Percentiles rank a stretch among this genome's conserved stretches.
These are phyloP conservation scores for Xanthoconium separans DNA, from an alignment of 1,284 basidiomycete genomes.

Conservation along the genomic window DNA sequence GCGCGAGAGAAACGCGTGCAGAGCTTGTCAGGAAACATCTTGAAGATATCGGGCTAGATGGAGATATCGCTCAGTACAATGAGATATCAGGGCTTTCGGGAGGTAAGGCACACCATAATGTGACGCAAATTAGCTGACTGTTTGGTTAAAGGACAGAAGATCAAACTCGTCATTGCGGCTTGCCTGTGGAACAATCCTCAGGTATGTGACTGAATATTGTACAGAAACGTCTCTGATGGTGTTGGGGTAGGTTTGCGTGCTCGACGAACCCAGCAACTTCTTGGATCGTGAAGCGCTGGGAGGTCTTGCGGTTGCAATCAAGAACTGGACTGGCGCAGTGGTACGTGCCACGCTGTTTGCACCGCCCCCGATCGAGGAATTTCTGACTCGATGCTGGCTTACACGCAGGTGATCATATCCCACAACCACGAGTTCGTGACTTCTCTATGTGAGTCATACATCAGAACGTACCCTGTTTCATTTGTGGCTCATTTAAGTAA, in stretches of 20 bases:
- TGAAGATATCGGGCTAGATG: conserved; percentile 95
- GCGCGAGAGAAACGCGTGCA: conserved; percentile 79
- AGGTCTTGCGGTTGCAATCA: conserved; percentile 94
- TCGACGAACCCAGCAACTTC: conserved; percentile 98
- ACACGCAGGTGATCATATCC: conserved; percentile 87
- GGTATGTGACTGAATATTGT: conserved; percentile 39
- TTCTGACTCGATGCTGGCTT: conserved; percentile 20
- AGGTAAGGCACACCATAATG: conserved; percentile 43
- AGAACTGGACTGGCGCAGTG: conserved; percentile 95
- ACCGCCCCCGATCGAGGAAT: conserved; percentile 16
- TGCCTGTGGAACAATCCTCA: conserved; percentile 96
- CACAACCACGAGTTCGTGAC: conserved; percentile 93
- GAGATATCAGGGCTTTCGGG: conserved; percentile 90
- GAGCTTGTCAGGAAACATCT: conserved; percentile 85
- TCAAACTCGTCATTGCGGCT: conserved; percentile 94
- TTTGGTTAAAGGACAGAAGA: conserved; percentile 77
- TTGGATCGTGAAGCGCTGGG: conserved; percentile 88
- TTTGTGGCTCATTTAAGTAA: conserved; percentile 21
- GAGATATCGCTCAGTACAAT: conserved; percentile 96
- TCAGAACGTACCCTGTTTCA: conserved; percentile 13
- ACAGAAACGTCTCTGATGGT: conserved; percentile 3
- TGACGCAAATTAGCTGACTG: conserved; percentile 20
- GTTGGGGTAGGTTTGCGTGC: conserved; percentile 59
- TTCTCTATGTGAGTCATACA: conserved; percentile 68
- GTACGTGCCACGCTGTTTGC: conserved; percentile 41